Evolutionary conservation across 768 basidiomycete species (phyloP).

Genomic region (Pleurotus salmoneostramineus): DNA sequence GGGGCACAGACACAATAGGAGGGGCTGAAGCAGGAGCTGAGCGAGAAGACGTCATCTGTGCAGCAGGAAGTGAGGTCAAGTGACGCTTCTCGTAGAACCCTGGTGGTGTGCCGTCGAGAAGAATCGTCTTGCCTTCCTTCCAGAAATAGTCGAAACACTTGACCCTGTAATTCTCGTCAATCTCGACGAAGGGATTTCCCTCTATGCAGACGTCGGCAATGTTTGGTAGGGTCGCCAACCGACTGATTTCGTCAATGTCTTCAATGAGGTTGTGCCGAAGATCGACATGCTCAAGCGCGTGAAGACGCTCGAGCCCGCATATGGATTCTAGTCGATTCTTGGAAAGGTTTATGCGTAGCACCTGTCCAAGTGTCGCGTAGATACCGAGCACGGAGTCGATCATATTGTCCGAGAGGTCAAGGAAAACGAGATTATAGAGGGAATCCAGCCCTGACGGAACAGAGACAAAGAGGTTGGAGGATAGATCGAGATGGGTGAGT

Average conservation of each 20-base stretch:
- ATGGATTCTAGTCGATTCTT: conserved; percentile 91
- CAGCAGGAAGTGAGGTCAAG: conserved; percentile 43
- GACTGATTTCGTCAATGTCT: conserved; percentile 81
- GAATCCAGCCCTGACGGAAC: conserved; percentile 74
- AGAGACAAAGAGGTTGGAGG: conserved; percentile 86
- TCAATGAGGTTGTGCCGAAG: conserved; percentile 75
- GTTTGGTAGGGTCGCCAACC: conserved; percentile 76
- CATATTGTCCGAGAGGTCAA: conserved; percentile 97
- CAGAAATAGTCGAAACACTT: conserved; percentile 82
- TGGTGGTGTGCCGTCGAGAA: conserved; percentile 71
- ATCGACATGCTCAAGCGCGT: conserved; percentile 82
- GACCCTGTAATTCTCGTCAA: conserved; percentile 71
- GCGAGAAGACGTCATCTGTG: conserved; percentile 48
- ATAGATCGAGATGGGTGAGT: conserved; percentile 82
- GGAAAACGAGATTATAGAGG: conserved; percentile 79
- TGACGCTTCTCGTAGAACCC: conserved; percentile 69
- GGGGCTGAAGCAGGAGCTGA: conserved; percentile 53
- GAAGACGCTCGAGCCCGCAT: conserved; percentile 89
- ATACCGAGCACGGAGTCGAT: conserved; percentile 93
- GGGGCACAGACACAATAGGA: conserved; percentile 55
- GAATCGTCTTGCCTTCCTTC: conserved; percentile 75
- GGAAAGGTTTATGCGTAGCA: conserved; percentile 76
- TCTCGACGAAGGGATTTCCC: conserved; percentile 77
- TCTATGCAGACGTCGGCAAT: conserved; percentile 79
- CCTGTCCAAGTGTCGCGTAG: conserved; percentile 73